A percentile compares a stretch with the other conserved stretches of the same genome.
These are phyloP conservation scores for Begonia peltatifolia DNA, from an alignment of 306 rosid species.

Conservation along the genomic window DNA sequence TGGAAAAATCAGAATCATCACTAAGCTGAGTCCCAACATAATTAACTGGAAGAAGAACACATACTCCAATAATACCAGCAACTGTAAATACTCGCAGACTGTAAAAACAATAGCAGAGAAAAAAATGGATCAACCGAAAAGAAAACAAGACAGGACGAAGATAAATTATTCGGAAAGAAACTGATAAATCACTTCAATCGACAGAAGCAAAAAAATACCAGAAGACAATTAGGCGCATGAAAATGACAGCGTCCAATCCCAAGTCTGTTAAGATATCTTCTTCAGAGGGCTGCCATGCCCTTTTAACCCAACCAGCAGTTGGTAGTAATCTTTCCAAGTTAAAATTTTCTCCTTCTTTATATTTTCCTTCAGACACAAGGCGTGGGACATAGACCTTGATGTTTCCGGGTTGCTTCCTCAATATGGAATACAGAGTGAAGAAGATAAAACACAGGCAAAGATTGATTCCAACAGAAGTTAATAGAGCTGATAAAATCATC, in stretches of 20 bases:
- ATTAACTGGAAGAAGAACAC: conserved; percentile 62
- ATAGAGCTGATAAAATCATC: conserved; percentile 67
- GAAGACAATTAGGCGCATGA: conserved; percentile 62
- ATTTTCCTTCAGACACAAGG: conserved; percentile 28
- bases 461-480: conserved; percentile 78
- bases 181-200: not conserved
- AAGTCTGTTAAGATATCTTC: conserved; percentile 38
- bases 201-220: conserved; percentile 21
- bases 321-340: conserved; percentile 62
- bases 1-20: conserved; percentile 35
- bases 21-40: conserved; percentile 52
- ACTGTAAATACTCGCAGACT: conserved; percentile 54
- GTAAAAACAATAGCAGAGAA: conserved; percentile 2
- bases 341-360: conserved; percentile 25
- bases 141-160: not conserved
- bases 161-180: not conserved
- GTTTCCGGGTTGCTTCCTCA: conserved; percentile 63
- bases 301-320: conserved; percentile 60
- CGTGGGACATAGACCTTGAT: conserved; percentile 55
- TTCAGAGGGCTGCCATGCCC: conserved; percentile 65
- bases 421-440: conserved; percentile 57
- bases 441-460: conserved; percentile 57
- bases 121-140: not conserved
- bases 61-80: conserved; percentile 51
- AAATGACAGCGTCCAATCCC: conserved; percentile 69